Percentiles rank a stretch among this genome's conserved stretches.
Evolutionary conservation across 2,329 filamentous ascomycete genomes (phyloP).

Genomic region (Aspergillus ruber): DNA sequence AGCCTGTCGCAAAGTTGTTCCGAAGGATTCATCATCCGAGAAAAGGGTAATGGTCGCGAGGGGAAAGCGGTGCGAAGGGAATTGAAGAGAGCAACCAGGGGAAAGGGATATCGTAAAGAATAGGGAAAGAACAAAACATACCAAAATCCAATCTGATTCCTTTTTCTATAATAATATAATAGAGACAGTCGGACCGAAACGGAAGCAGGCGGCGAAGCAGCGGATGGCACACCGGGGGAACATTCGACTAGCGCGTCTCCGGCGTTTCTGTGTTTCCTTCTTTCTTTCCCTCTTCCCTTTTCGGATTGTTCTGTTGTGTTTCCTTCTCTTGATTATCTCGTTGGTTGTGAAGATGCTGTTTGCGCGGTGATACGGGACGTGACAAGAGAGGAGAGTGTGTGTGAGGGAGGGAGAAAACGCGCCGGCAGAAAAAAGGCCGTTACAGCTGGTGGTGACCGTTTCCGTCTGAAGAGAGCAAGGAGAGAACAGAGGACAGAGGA

Average conservation of each 20-base stretch:
- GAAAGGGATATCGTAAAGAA: background rate
- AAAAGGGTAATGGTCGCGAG: background rate
- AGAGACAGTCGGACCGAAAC: conserved; percentile 1
- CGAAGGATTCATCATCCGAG: background rate
- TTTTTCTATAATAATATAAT: background rate
- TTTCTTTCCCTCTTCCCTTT: background rate
- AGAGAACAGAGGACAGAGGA: conserved; percentile 1
- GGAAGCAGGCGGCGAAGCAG: conserved; percentile 18
- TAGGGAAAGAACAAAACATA: background rate
- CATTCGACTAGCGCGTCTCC: background rate
- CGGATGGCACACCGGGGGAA: conserved; percentile 10
- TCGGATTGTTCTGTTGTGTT: conserved; percentile 1
- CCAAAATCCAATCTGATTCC: background rate
- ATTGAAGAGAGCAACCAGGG: background rate
- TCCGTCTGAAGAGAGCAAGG: conserved; percentile 6
- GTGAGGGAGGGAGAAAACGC: conserved; percentile 8
- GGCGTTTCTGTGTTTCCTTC: background rate
- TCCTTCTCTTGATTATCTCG: background rate
- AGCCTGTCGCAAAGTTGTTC: conserved; percentile 9
- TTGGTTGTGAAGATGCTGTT: background rate
- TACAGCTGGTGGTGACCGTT: conserved; percentile 15
- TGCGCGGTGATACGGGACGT: background rate
- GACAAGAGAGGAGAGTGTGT: conserved; percentile 7
- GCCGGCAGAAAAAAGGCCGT: conserved; percentile 12
- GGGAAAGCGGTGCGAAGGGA: background rate